Evolutionary conservation across 2,329 filamentous ascomycete species (phyloP).

Genomic region (Eurotiales sp.): DNA sequence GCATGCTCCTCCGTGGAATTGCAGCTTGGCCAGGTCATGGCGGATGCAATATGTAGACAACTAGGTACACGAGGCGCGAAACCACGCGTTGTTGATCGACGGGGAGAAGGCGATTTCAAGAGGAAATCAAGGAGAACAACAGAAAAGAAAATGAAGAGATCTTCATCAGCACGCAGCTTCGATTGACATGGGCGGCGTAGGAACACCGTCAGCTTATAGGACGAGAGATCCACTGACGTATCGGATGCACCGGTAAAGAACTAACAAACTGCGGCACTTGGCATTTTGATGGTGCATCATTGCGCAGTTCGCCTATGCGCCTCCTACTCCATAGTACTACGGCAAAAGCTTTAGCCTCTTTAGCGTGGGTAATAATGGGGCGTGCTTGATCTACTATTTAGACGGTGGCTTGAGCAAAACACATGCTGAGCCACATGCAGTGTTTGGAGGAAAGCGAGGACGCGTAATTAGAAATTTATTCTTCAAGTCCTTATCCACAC

Average conservation of each 20-base stretch:
- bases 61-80: too few species aligned
- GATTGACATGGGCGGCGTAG: too few species aligned
- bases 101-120: background rate
- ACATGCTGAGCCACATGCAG: too few species aligned
- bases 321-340: background rate
- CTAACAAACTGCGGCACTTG: background rate
- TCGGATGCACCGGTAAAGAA: background rate
- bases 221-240: background rate
- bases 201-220: too few species aligned
- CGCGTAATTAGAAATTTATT: too few species aligned
- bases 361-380: too few species aligned
- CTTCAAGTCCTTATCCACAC: too few species aligned
- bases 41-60: background rate
- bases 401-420: too few species aligned
- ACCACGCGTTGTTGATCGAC: too few species aligned
- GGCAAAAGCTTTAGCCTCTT: background rate
- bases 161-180: background rate
- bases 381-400: too few species aligned
- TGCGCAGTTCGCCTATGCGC: too few species aligned
- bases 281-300: background rate
- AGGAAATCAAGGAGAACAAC: background rate
- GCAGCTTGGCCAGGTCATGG: slow-evolving; percentile 35
- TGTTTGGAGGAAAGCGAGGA: too few species aligned
- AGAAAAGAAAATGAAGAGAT: background rate
- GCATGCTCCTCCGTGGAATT: slow-evolving; percentile 43